These are phyloP conservation scores for Teunomyces tritomae DNA, from an alignment of 805 yeast species.

Conservation along the genomic window DNA sequence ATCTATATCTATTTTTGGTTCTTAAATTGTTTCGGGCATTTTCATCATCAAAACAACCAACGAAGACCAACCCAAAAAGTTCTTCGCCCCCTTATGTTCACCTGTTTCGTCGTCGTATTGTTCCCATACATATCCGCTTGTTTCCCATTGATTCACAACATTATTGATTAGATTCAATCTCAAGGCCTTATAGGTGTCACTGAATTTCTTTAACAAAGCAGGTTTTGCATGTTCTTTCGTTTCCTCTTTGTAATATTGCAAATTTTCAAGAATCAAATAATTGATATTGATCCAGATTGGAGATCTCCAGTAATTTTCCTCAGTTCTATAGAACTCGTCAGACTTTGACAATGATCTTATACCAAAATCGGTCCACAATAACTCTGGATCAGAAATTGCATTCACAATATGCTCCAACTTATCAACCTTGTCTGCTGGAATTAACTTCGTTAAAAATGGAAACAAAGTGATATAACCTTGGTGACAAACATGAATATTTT, in stretches of 20 bases:
- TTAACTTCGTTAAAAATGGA: conserved; percentile 75
- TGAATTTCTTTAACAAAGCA: conserved; percentile 35
- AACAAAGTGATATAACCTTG: conserved; percentile 84
- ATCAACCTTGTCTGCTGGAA: conserved; percentile 43
- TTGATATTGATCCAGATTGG: conserved; percentile 92
- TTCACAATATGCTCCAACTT: conserved; percentile 53
- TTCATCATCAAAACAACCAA: conserved; percentile 76
- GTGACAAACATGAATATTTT: conserved; percentile 68
- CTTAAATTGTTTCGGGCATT: conserved; percentile 55
- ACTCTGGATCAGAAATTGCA: conserved; percentile 63
- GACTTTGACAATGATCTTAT: conserved; percentile 73
- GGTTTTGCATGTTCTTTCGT: conserved; percentile 29
- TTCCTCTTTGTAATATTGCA: conserved; percentile 50
- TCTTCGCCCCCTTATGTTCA: conserved; percentile 73
- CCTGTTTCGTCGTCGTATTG: conserved; percentile 83
- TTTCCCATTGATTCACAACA: conserved; percentile 63
- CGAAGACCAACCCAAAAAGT: conserved; percentile 94
- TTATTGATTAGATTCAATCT: conserved; percentile 68
- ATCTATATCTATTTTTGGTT: background rate
- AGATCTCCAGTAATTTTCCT: conserved; percentile 95
- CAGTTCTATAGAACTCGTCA: conserved; percentile 66
- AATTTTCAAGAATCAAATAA: conserved; percentile 71
- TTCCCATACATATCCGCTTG: conserved; percentile 86
- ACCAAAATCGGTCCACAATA: conserved; percentile 77
- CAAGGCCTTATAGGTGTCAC: conserved; percentile 50